Percentiles rank a stretch among this genome's conserved stretches.
Conservation (phyloP, 257 asterid species). For the Solanum chmielewskii region DNA sequence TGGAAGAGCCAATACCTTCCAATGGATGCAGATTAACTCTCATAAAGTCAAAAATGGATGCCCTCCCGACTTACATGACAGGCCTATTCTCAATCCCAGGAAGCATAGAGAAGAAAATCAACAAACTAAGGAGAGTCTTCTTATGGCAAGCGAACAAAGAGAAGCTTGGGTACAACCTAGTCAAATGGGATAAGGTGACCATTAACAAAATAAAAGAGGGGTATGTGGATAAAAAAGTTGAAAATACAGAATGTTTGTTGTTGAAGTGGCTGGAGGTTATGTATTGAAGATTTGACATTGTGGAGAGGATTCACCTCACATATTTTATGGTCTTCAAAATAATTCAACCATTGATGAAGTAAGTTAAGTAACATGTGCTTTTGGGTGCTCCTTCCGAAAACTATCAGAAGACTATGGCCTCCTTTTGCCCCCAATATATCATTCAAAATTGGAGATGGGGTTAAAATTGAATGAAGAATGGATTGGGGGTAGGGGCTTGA, state of each 20-base stretch:
- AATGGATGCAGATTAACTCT: not conserved
- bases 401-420: not conserved
- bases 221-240: not conserved
- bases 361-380: not conserved
- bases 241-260: not conserved
- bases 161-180: not conserved
- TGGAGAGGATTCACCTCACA: not conserved
- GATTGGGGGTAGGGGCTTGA: not conserved
- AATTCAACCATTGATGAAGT: too few species aligned
- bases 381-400: not conserved
- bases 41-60: not conserved
- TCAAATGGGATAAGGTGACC: not conserved
- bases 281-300: not conserved
- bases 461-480: not conserved
- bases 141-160: not conserved
- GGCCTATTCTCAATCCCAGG: not conserved
- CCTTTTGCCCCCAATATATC: not conserved
- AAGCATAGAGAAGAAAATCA: not conserved
- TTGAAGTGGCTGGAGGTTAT: not conserved
- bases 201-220: not conserved
- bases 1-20: not conserved
- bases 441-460: not conserved
- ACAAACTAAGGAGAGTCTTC: not conserved
- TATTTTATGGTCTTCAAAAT: not conserved
- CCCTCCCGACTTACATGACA: not conserved